These are phyloP conservation scores for Barnettozyma wickerhamii DNA, from an alignment of 805 yeast species.

Conservation along the genomic window DNA sequence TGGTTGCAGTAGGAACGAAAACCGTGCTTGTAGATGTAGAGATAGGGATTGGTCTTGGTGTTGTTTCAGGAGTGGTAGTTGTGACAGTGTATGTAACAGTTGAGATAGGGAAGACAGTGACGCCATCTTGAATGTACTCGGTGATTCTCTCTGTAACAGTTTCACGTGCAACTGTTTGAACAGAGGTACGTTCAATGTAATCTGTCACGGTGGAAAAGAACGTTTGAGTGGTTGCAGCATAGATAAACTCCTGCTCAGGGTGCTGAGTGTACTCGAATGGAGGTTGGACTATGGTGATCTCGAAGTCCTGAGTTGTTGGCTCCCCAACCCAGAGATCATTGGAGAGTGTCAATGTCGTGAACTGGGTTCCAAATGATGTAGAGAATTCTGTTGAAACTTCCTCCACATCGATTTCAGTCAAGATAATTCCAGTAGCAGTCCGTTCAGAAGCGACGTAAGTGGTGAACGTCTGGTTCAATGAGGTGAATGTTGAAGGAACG, in stretches of 20 bases:
- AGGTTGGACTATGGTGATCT: constrained; percentile 1
- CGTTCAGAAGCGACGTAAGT: constrained; percentile 7
- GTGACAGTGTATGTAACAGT: constrained; percentile 16
- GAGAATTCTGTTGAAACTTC: constrained; percentile 3
- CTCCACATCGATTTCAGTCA: constrained; percentile 2
- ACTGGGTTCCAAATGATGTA: constrained; percentile 12
- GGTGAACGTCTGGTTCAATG: constrained; percentile 13
- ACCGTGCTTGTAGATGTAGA: neutral
- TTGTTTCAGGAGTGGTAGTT: constrained; percentile 1
- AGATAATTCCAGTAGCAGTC: constrained; percentile 2
- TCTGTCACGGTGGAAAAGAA: constrained; percentile 13
- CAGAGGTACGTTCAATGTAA: constrained; percentile 13
- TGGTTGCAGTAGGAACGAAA: neutral
- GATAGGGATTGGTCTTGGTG: constrained; percentile 3
- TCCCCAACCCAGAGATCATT: constrained; percentile 16
- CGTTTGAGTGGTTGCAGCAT: constrained; percentile 11
- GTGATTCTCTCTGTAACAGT: constrained; percentile 13
- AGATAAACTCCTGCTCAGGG: constrained; percentile 13
- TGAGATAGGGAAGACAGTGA: constrained; percentile 14
- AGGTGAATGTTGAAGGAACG: constrained; percentile 3
- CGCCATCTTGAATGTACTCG: constrained; percentile 12
- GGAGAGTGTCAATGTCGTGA: constrained; percentile 14
- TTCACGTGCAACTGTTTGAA: constrained; percentile 7
- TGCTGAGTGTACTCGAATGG: constrained; percentile 8
- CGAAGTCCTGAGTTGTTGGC: constrained; percentile 6